A percentile compares a stretch with the other conserved stretches of the same genome.
These are phyloP conservation scores for Phytopythium montanum DNA, from an alignment of 352 stramenopile species.

Conservation along the genomic window DNA sequence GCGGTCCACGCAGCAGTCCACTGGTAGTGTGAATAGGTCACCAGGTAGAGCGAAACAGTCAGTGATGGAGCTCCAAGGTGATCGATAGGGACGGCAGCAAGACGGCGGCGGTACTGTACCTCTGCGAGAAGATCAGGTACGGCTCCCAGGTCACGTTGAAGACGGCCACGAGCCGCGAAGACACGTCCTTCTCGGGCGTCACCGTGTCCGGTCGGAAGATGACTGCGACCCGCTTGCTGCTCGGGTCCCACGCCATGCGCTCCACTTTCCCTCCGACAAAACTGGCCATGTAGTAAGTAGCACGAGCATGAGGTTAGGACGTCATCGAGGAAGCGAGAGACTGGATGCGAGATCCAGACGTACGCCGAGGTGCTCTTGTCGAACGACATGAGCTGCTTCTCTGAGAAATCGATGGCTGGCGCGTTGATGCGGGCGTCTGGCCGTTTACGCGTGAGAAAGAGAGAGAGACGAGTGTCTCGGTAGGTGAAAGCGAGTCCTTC, in stretches of 20 bases:
- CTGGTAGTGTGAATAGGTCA: constrained; percentile 12
- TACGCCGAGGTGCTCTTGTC: constrained; percentile 62
- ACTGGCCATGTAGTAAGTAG: constrained; percentile 15
- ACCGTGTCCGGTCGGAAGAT: constrained; percentile 35
- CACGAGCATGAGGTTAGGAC: not conserved
- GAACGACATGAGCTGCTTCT: constrained; percentile 56
- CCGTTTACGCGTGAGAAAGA: not conserved
- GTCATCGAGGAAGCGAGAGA: not conserved
- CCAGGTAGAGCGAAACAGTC: constrained; percentile 2
- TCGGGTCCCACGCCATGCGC: constrained; percentile 71
- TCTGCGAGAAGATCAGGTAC: constrained; percentile 74
- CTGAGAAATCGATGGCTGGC: constrained; percentile 59
- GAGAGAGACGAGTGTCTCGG: not conserved
- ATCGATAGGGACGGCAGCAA: not conserved
- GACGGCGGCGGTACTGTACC: constrained; percentile 33
- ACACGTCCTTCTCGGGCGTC: constrained; percentile 21
- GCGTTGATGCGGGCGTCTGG: constrained; percentile 73
- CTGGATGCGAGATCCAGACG: constrained; percentile 3
- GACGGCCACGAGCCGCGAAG: constrained; percentile 58
- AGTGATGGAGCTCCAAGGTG: not conserved
- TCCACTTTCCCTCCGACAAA: constrained; percentile 58
- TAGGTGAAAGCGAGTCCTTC: not conserved
- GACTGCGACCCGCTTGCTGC: constrained; percentile 54
- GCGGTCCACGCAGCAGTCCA: constrained; percentile 55
- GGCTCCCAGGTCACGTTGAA: constrained; percentile 66